Evolutionary conservation across 768 basidiomycete species (phyloP), one percentile per base, ranked within the genome.

Genomic region (Tricholoma terreum): DNA sequence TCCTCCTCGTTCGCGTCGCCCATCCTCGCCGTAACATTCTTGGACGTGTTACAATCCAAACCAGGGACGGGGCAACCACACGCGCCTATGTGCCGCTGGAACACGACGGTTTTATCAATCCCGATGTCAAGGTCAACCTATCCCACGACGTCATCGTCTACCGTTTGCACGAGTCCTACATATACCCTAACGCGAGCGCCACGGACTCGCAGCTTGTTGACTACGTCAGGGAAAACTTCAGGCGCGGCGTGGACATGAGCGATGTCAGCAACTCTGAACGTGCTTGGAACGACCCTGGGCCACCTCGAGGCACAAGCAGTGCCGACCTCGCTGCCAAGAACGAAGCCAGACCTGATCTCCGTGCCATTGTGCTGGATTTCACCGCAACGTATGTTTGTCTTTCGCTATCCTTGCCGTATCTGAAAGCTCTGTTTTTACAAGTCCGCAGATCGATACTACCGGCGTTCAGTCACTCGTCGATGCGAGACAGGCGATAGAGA

Each of bases 231-330:
- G 74, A 73, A 55, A 78, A 86, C 64, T 92, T 87, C 64, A 81
- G 84, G 30, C 83, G 89, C 49, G 93, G 91, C 19, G 81, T 79
- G 64, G 89, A 94, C 69, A 78, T 89, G 70, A 77, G 79, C 53
- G 65, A 72, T 15, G 76, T 92, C 60, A 80, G 72, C 54, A 72
- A 84, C 46, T 77, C 80, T 59, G 93, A 96, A 68, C 84, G 94
- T 42, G 82, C 92, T 12, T 98, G 96, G 96, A 98, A 98, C 68
- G 94, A 97, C 63, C 86, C 90, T 9, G 92, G 92, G 21, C 90
- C 90, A 15, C 63, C 69, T 50, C 75, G 78, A 14, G 77, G 78
- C n/a, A 73, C 75, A 3, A 71, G 71, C 0, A 74, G 65, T 0
- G 79, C 75, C 21, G 84, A 85, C 36, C 80, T 77, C 58, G 72